Conservation (phyloP, 495 filamentous ascomycete genomes). For the Viridothelium virens region DNA sequence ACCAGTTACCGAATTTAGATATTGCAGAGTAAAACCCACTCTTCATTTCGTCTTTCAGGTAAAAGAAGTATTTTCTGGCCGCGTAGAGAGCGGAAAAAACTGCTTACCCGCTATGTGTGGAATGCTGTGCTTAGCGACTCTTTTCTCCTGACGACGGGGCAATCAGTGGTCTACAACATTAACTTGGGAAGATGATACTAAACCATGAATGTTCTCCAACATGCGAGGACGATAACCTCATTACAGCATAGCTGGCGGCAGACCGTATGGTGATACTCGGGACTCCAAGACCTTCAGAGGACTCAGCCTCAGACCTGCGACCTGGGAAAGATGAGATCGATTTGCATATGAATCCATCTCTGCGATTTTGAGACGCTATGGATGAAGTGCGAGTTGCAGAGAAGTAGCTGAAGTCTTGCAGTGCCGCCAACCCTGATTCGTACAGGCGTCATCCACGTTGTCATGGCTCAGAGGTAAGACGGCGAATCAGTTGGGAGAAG, state of each 20-base stretch:
- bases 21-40: too few relatives aligned
- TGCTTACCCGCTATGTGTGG: neutral
- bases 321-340: too few relatives aligned
- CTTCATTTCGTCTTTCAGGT: too few relatives aligned
- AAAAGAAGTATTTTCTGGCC: too few relatives aligned
- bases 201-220: neutral
- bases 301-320: too few relatives aligned
- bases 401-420: neutral
- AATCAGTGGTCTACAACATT: neutral
- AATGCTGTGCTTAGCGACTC: neutral
- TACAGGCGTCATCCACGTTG: neutral
- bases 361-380: neutral
- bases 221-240: neutral
- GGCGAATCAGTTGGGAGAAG: neutral
- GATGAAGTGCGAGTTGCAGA: neutral
- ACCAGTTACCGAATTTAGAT: too few relatives aligned
- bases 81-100: neutral
- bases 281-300: too few relatives aligned
- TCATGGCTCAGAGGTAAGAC: neutral
- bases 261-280: too few relatives aligned
- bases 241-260: neutral
- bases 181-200: neutral
- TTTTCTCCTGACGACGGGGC: neutral
- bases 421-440: neutral
- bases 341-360: too few relatives aligned